phyloP scores from a whole-genome alignment of 1,284 basidiomycete species.

The Rhodofomes roseus region DNA sequence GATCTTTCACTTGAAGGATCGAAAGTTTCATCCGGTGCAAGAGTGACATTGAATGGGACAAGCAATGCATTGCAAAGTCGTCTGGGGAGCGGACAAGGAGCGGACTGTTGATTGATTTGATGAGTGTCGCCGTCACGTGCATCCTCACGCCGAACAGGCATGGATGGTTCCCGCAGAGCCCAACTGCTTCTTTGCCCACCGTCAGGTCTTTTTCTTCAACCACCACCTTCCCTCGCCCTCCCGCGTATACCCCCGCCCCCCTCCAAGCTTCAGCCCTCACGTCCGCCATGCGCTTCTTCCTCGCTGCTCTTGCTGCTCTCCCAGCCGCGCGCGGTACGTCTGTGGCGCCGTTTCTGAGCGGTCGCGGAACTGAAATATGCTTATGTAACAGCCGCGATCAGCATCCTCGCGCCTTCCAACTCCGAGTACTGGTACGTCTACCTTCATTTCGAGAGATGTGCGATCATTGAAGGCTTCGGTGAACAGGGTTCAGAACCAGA shows the following conservation, averaged over 20 bases:
- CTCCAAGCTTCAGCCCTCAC: neutral
- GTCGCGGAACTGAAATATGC: slow-evolving; percentile 2
- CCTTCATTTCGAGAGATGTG: neutral
- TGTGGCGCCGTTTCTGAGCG: neutral
- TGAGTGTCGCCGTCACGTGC: slow-evolving; percentile 3
- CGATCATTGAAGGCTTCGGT: neutral
- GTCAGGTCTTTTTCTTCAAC: slow-evolving; percentile 7
- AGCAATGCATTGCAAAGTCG: no score
- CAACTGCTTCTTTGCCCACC: slow-evolving; percentile 1
- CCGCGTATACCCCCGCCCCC: neutral
- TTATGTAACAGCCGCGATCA: slow-evolving; percentile 26
- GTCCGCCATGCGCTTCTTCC: slow-evolving; percentile 22
- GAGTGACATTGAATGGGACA: no score
- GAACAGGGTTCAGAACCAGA: slow-evolving; percentile 34
- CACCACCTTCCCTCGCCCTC: slow-evolving; percentile 3
- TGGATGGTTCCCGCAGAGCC: neutral
- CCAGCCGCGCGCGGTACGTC: slow-evolving; percentile 30
- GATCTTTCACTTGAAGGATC: no score
- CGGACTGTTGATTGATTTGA: no score
- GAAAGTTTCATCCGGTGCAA: no score
- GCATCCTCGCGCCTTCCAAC: slow-evolving; percentile 30
- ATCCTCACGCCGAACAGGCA: neutral
- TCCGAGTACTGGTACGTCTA: slow-evolving; percentile 30
- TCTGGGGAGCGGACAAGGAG: no score
- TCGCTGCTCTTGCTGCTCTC: slow-evolving; percentile 29